Evolutionary conservation across 2,329 filamentous ascomycete genomes (phyloP).

Genomic region (Elsinoe batatas): DNA sequence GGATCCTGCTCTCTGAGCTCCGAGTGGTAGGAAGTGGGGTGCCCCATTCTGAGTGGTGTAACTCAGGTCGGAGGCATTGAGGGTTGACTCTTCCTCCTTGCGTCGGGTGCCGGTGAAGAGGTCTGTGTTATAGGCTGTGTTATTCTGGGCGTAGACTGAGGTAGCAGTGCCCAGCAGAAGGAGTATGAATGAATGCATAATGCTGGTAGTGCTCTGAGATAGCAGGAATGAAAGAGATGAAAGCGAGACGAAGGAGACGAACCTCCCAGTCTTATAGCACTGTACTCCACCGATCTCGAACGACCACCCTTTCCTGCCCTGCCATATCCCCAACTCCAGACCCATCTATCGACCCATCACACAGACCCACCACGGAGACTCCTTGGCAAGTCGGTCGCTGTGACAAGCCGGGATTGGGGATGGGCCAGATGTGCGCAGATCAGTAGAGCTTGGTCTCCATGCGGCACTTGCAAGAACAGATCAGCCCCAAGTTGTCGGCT

Average conservation of each 20-base stretch:
- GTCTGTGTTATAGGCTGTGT: slow-evolving; percentile 19
- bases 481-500: not conserved
- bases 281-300: not conserved
- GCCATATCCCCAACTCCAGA: not conserved
- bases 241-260: not conserved
- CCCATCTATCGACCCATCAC: not conserved
- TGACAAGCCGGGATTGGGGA: not conserved
- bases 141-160: not conserved
- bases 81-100: slow-evolving; percentile 19
- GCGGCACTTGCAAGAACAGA: not conserved
- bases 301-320: not conserved
- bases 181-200: not conserved
- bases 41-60: slow-evolving; percentile 24
- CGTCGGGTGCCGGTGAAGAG: slow-evolving; percentile 22
- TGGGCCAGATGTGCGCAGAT: slow-evolving; percentile 10
- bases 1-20: slow-evolving; percentile 38
- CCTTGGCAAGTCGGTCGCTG: slow-evolving; percentile 1
- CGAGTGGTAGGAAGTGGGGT: slow-evolving; percentile 23
- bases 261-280: not conserved
- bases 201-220: not conserved
- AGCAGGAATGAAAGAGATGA: not conserved
- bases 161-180: not conserved
- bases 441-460: not conserved
- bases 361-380: not conserved
- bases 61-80: slow-evolving; percentile 24